phyloP scores from a whole-genome alignment of 345 rosid species.

The Salix caprea region DNA sequence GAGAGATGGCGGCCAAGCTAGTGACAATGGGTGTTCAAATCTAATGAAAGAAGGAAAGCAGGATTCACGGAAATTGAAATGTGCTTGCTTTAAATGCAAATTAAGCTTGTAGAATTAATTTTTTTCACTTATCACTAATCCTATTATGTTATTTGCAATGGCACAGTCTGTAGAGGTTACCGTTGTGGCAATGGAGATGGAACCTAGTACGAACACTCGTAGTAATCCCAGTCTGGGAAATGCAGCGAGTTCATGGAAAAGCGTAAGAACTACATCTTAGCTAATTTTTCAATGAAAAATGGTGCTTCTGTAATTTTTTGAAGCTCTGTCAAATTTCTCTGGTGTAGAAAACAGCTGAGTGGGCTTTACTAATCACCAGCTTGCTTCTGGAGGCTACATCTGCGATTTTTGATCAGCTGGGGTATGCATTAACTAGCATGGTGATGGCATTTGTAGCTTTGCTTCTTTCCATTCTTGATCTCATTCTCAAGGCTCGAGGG shows the following conservation, averaged over 20 bases:
- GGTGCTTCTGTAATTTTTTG: too few species aligned
- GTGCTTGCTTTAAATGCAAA: too few species aligned
- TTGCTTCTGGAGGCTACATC: slow-evolving; percentile 6
- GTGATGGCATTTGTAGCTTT: neutral
- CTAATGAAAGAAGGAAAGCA: too few species aligned
- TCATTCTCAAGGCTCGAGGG: neutral
- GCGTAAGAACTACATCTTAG: neutral
- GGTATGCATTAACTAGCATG: neutral
- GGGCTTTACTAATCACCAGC: neutral
- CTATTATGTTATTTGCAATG: too few species aligned
- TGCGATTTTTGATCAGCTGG: neutral
- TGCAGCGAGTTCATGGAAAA: neutral
- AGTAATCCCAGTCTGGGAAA: neutral
- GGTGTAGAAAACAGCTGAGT: neutral
- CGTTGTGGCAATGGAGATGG: too few species aligned
- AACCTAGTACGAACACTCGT: neutral
- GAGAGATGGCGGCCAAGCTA: too few species aligned
- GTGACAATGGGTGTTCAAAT: too few species aligned
- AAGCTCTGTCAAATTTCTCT: neutral
- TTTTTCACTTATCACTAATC: too few species aligned
- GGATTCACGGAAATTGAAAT: too few species aligned
- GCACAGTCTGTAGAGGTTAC: too few species aligned
- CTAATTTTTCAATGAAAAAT: neutral
- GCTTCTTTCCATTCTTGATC: neutral
- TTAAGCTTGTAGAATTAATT: too few species aligned